These are phyloP conservation scores for Fragosphaeria purpurea DNA, from an alignment of 2,329 filamentous ascomycete genomes.

Conservation along the genomic window DNA sequence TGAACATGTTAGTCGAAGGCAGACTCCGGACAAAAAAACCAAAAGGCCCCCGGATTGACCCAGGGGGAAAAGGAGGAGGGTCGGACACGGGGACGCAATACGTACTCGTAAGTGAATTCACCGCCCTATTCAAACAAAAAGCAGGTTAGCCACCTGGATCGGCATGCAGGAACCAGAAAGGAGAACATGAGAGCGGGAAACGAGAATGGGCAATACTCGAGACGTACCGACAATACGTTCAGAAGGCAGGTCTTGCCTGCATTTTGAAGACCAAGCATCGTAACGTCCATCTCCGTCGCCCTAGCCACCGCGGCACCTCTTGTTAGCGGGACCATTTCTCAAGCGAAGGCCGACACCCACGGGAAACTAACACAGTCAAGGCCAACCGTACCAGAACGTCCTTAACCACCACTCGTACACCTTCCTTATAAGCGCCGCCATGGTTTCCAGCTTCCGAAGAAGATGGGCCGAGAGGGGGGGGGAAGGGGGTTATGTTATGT, in stretches of 20 bases:
- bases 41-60: too few relatives aligned
- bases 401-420: slow-evolving; percentile 98
- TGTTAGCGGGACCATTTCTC: too few relatives aligned
- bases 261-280: slow-evolving; percentile 96
- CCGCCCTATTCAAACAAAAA: slow-evolving; percentile 56
- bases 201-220: slow-evolving; percentile 1
- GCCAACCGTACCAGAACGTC: slow-evolving; percentile 79
- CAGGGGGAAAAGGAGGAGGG: too few relatives aligned
- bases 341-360: too few relatives aligned
- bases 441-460: slow-evolving; percentile 32
- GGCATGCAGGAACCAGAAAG: slow-evolving; percentile 1
- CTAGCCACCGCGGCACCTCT: slow-evolving; percentile 32
- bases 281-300: slow-evolving; percentile 99
- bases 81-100: background rate
- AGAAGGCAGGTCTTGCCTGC: slow-evolving; percentile 94
- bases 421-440: slow-evolving; percentile 86
- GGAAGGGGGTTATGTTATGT: too few relatives aligned
- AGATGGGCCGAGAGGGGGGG: too few relatives aligned
- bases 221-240: slow-evolving; percentile 82
- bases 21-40: too few relatives aligned
- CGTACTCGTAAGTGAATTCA: slow-evolving; percentile 98
- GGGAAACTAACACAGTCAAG: background rate
- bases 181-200: background rate
- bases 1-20: background rate
- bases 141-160: slow-evolving; percentile 1